phyloP scores from a whole-genome alignment of 2,329 filamentous ascomycete genomes.

The Lecanicillium sp. region DNA sequence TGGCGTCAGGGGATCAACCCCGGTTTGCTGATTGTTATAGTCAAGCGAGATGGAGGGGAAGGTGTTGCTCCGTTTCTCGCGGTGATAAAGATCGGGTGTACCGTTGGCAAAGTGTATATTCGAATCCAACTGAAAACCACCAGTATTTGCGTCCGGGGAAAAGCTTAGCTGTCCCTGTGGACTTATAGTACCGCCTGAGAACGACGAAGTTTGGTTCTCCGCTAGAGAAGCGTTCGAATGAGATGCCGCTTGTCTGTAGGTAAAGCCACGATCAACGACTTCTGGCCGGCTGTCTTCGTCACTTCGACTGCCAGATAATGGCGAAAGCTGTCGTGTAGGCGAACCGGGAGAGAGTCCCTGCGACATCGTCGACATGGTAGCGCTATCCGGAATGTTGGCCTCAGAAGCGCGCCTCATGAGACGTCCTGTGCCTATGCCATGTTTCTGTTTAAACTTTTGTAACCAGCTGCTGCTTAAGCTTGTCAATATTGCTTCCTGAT shows the following conservation, averaged over 20 bases:
- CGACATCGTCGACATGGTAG: slow-evolving; percentile 45
- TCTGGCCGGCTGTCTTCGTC: slow-evolving; percentile 52
- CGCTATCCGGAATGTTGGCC: slow-evolving; percentile 64
- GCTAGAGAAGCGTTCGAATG: slow-evolving; percentile 26
- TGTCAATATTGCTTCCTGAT: slow-evolving; percentile 63
- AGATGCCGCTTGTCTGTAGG: slow-evolving; percentile 24
- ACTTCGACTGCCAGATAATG: slow-evolving; percentile 61
- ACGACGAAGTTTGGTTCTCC: slow-evolving; percentile 44
- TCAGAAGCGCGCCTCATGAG: slow-evolving; percentile 52
- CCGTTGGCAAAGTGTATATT: slow-evolving; percentile 26
- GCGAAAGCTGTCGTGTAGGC: slow-evolving; percentile 58
- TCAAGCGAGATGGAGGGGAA: slow-evolving; percentile 67
- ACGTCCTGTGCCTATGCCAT: slow-evolving; percentile 47
- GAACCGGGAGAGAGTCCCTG: slow-evolving; percentile 62
- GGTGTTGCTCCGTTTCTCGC: slow-evolving; percentile 68
- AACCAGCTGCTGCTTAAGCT: slow-evolving; percentile 73
- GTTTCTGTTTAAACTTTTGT: slow-evolving; percentile 92
- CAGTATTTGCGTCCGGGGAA: slow-evolving; percentile 63
- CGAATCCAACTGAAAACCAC: slow-evolving; percentile 49
- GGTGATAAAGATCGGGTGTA: slow-evolving; percentile 56
- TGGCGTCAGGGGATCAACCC: slow-evolving; percentile 39
- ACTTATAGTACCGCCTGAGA: slow-evolving; percentile 61
- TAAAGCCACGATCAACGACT: slow-evolving; percentile 23
- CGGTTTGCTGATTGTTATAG: slow-evolving; percentile 37
- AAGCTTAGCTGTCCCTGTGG: slow-evolving; percentile 69